These are phyloP conservation scores for Dipodascus geniculatus DNA, from an alignment of 805 yeast species.

Conservation along the genomic window DNA sequence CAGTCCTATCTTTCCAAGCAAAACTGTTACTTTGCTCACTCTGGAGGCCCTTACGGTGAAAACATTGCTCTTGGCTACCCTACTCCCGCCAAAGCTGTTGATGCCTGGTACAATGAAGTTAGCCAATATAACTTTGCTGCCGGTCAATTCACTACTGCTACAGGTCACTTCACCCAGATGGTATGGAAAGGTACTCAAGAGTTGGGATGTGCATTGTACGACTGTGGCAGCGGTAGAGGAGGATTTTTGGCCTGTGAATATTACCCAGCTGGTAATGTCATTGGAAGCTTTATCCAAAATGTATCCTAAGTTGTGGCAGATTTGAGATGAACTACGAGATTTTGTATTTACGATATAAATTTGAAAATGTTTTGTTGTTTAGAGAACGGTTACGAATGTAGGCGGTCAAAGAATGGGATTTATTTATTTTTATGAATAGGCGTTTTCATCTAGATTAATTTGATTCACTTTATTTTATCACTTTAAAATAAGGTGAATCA, in stretches of 20 bases:
- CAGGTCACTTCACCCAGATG: constrained; percentile 78
- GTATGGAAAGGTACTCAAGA: constrained; percentile 55
- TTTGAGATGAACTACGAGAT: background rate
- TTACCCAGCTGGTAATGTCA: constrained; percentile 56
- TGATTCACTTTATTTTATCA: too few species aligned
- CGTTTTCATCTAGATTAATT: too few species aligned
- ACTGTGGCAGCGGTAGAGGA: constrained; percentile 38
- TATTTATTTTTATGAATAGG: too few species aligned
- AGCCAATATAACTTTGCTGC: constrained; percentile 37
- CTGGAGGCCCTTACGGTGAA: constrained; percentile 62
- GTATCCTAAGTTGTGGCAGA: constrained; percentile 9
- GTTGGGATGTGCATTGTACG: constrained; percentile 62
- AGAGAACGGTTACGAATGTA: too few species aligned
- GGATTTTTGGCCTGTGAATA: constrained; percentile 70
- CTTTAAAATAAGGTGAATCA: too few species aligned
- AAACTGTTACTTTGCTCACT: constrained; percentile 48
- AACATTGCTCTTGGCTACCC: constrained; percentile 68
- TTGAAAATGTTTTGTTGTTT: too few species aligned
- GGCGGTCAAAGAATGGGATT: too few species aligned
- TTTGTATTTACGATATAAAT: too few species aligned
- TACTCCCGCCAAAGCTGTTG: constrained; percentile 33
- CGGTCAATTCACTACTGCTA: constrained; percentile 29
- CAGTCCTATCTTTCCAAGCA: constrained; percentile 34
- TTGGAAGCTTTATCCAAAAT: constrained; percentile 16
- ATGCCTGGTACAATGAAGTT: constrained; percentile 70